Percentiles rank a stretch among this genome's conserved stretches.
Evolutionary conservation across 441 rosid species (phyloP).

Genomic region (Mallotus japonicus): DNA sequence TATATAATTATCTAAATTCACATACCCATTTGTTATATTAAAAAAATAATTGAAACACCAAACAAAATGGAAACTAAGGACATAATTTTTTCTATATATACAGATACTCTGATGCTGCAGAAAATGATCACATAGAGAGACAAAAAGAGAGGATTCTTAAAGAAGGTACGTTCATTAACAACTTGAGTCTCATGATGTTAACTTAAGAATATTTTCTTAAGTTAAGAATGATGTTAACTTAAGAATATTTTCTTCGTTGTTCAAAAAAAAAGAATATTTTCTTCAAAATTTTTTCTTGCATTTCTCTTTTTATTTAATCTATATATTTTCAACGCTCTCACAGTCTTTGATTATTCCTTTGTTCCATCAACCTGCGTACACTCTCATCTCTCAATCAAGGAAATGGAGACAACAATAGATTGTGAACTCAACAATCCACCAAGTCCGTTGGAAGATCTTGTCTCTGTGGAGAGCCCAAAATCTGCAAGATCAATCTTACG

Average conservation of each 20-base stretch:
- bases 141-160: no score
- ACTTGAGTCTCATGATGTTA: background rate
- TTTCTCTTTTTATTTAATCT: background rate
- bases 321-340: background rate
- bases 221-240: background rate
- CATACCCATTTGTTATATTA: no score
- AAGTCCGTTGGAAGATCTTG: conserved; percentile 4
- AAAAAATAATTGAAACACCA: no score
- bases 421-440: conserved; percentile 5
- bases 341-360: background rate
- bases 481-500: background rate
- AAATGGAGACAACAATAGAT: conserved; percentile 29
- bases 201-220: background rate
- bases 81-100: no score
- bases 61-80: no score
- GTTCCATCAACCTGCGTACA: background rate
- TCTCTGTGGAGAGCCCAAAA: conserved; percentile 23
- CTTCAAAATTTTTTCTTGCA: background rate
- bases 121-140: no score
- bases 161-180: background rate
- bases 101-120: no score
- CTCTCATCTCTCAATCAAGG: background rate
- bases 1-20: no score
- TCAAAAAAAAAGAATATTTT: background rate
- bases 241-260: background rate